phyloP scores from a whole-genome alignment of 805 yeast species.

The Crinitomyces ghanaensis region DNA sequence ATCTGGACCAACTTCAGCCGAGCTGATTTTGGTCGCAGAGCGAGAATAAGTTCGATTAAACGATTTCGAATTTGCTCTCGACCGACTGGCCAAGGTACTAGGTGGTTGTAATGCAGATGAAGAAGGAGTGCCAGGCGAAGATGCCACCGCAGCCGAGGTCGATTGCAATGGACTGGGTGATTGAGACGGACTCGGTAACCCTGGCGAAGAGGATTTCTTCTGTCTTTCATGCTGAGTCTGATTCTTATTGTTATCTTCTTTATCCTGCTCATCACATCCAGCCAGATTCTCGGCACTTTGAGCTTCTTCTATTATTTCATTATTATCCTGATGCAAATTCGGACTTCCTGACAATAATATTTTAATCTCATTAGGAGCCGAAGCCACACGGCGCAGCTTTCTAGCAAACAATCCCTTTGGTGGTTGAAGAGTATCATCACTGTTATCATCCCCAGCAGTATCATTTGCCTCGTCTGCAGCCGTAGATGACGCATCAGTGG shows the following conservation, averaged over 20 bases:
- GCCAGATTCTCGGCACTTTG: too few species aligned
- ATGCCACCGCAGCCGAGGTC: constrained; percentile 9
- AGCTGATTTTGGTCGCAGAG: constrained; percentile 60
- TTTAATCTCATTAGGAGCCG: constrained; percentile 62
- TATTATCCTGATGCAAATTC: too few species aligned
- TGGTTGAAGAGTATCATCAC: constrained; percentile 18
- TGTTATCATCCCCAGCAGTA: constrained; percentile 3
- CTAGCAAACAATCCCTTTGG: constrained; percentile 18
- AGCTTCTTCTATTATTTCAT: too few species aligned
- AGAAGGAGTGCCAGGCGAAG: constrained; percentile 2
- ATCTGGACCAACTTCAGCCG: constrained; percentile 72
- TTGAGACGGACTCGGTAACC: too few species aligned
- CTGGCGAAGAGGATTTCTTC: too few species aligned
- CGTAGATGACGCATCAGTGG: constrained; percentile 3
- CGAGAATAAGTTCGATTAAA: constrained; percentile 56
- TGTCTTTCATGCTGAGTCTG: too few species aligned
- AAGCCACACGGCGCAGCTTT: constrained; percentile 60
- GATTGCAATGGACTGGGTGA: too few species aligned
- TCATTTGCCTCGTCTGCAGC: background rate
- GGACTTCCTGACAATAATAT: constrained; percentile 14
- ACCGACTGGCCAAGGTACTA: constrained; percentile 17
- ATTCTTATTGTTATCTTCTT: too few species aligned
- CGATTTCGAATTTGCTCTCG: constrained; percentile 34
- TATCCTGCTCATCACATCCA: too few species aligned
- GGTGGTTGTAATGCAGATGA: background rate